Percentiles rank a stretch among this genome's conserved stretches.
Conservation (phyloP, 306 rosid species). For the Dicorynia guianensis region DNA sequence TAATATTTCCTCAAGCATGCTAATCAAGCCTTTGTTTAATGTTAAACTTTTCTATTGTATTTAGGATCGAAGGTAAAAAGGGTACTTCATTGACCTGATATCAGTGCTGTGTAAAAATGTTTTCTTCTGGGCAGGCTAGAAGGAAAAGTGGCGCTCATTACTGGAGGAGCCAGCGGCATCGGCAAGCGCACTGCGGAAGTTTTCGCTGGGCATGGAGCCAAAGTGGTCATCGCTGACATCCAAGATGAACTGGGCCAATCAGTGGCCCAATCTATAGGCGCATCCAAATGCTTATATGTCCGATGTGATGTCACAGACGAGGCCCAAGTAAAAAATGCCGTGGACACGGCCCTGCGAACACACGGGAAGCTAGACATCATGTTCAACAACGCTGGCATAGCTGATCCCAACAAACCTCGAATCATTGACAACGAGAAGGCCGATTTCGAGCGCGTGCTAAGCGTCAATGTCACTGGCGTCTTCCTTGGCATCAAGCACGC, state of each 20-base stretch:
- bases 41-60: too few species aligned
- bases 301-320: constrained; percentile 82
- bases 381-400: constrained; percentile 85
- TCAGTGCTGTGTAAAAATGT: background rate
- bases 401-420: constrained; percentile 49
- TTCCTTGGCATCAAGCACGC: constrained; percentile 85
- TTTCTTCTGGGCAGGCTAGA: constrained; percentile 54
- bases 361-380: constrained; percentile 79
- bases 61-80: too few species aligned
- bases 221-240: constrained; percentile 70
- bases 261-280: constrained; percentile 49
- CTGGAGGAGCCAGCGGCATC: constrained; percentile 91
- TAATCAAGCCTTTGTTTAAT: too few species aligned
- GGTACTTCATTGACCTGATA: too few species aligned
- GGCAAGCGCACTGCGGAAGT: constrained; percentile 71
- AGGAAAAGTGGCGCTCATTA: constrained; percentile 84
- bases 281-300: constrained; percentile 46
- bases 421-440: constrained; percentile 64
- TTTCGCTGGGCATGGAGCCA: constrained; percentile 70
- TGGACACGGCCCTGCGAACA: constrained; percentile 43
- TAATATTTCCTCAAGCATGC: background rate
- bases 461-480: constrained; percentile 67
- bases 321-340: constrained; percentile 59
- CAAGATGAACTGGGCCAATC: constrained; percentile 72
- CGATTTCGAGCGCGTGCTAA: constrained; percentile 75